Percentiles rank a stretch among this genome's conserved stretches.
phyloP scores from a whole-genome alignment of 2,329 filamentous ascomycete genomes.

The Diaporthe ilicicola region DNA sequence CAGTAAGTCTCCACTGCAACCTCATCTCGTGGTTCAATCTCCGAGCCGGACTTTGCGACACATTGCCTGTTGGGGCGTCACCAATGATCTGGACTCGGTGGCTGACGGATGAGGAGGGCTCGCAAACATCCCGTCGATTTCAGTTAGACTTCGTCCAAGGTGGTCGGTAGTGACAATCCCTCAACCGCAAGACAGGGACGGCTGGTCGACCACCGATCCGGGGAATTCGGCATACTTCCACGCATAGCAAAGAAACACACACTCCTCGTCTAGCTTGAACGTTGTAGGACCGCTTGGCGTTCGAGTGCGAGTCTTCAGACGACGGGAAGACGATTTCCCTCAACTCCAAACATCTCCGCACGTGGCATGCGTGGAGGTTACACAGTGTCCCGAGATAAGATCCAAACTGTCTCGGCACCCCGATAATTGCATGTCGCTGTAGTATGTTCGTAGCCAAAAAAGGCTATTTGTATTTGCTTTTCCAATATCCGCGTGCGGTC shows the following conservation, averaged over 20 bases:
- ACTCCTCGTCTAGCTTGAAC: slow-evolving; percentile 22
- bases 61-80: background rate
- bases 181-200: slow-evolving; percentile 4
- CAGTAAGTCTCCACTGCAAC: slow-evolving; percentile 14
- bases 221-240: slow-evolving; percentile 15
- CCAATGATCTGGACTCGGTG: background rate
- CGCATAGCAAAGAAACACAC: slow-evolving; percentile 1
- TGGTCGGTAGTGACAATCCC: slow-evolving; percentile 5
- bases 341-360: slow-evolving; percentile 21
- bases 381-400: background rate
- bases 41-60: background rate
- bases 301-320: slow-evolving; percentile 8
- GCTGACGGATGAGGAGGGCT: background rate
- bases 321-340: slow-evolving; percentile 15
- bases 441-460: background rate
- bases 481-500: background rate
- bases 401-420: background rate
- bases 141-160: background rate
- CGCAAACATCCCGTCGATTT: background rate
- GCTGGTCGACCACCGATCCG: slow-evolving; percentile 20
- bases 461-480: background rate
- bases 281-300: slow-evolving; percentile 5
- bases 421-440: slow-evolving; percentile 19
- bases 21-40: slow-evolving; percentile 23
- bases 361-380: background rate